Evolutionary conservation across 148 eudicot genomes (phyloP).

Genomic region (Silene latifolia): DNA sequence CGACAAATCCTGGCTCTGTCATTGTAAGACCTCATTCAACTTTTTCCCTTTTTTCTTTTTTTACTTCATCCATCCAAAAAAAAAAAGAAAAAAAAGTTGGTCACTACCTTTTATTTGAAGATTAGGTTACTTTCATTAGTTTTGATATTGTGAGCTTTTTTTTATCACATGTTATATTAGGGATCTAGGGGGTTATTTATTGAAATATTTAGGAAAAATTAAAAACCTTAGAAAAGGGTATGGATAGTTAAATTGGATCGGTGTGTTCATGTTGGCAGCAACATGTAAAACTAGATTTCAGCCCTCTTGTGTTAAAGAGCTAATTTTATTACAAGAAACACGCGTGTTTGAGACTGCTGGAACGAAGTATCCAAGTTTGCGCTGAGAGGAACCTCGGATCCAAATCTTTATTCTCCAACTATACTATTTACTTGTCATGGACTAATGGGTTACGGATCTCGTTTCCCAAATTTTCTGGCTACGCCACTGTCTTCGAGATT

Average conservation of each 20-base stretch:
- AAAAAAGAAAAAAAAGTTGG: constrained; percentile 5
- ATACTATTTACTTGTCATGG: not conserved
- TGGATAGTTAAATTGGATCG: constrained; percentile 40
- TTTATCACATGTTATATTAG: constrained; percentile 14
- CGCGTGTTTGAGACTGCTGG: not conserved
- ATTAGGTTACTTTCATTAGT: constrained; percentile 9
- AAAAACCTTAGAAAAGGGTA: not conserved
- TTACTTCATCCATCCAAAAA: not conserved
- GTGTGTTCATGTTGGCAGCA: constrained; percentile 83
- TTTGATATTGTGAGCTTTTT: constrained; percentile 23
- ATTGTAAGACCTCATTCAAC: too few relatives aligned
- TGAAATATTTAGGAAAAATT: not conserved
- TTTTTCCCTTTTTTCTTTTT: not conserved
- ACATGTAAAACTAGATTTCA: constrained; percentile 16
- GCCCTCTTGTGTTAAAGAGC: not conserved
- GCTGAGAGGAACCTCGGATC: constrained; percentile 97
- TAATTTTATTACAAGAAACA: not conserved
- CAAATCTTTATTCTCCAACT: constrained; percentile 24
- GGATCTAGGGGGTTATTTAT: not conserved
- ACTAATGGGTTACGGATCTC: not conserved
- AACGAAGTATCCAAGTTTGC: constrained; percentile 30
- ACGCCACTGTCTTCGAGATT: not conserved
- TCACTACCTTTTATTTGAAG: not conserved
- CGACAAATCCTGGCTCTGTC: too few relatives aligned
- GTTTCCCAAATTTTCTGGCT: not conserved